phyloP scores from a whole-genome alignment of 768 basidiomycete genomes.

The Leucocoprinus sp. region DNA sequence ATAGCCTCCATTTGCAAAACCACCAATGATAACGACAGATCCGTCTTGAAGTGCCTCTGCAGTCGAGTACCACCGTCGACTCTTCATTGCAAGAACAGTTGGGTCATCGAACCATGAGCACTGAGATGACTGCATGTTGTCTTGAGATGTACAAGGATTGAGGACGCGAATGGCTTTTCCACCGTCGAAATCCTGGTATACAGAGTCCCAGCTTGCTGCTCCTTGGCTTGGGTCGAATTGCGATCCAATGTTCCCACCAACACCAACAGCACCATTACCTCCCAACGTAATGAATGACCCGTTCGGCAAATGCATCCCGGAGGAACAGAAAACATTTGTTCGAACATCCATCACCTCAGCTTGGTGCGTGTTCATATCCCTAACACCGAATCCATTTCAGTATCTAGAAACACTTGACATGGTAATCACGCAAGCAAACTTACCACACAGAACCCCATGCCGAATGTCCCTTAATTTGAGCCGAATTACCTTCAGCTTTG shows the following conservation, averaged over 20 bases:
- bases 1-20: conserved; percentile 72
- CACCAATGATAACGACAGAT: conserved; percentile 70
- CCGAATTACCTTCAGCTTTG: conserved; percentile 76
- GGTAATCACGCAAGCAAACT: conserved; percentile 8
- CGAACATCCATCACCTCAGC: conserved; percentile 60
- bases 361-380: conserved; percentile 55
- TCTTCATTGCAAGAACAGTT: conserved; percentile 54
- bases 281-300: conserved; percentile 71
- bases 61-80: conserved; percentile 69
- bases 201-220: conserved; percentile 49
- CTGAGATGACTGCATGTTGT: conserved; percentile 37
- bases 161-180: conserved; percentile 73
- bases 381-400: conserved; percentile 16
- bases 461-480: conserved; percentile 58
- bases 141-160: conserved; percentile 54
- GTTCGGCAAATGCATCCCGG: conserved; percentile 76
- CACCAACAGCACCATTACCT: conserved; percentile 68
- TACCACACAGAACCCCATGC: conserved; percentile 71
- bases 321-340: conserved; percentile 76
- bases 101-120: conserved; percentile 74
- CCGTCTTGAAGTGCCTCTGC: conserved; percentile 74
- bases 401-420: not conserved
- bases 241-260: conserved; percentile 51
- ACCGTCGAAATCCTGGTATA: conserved; percentile 78
- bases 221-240: conserved; percentile 36